Conservation (phyloP, 305 asterid genomes). For the Fraxinus sp. region DNA sequence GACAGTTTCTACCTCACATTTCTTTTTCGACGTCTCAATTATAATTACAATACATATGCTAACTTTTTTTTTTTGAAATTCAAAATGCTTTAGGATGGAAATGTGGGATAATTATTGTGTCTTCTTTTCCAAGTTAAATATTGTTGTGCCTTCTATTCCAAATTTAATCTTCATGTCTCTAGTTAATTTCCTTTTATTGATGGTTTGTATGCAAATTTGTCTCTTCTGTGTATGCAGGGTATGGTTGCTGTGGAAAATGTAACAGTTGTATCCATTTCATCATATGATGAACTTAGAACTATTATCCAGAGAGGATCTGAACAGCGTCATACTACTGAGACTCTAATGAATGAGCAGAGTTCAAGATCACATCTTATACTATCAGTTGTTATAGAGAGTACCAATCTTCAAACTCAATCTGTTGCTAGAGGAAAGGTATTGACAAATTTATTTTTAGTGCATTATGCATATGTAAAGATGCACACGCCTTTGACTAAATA, state of each 20-base stretch:
- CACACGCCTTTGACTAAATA: constrained; percentile 1
- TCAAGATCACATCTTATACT: constrained; percentile 95
- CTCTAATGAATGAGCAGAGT: constrained; percentile 90
- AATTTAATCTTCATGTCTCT: neutral
- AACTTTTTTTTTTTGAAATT: neutral
- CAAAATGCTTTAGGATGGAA: neutral
- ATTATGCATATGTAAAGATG: constrained; percentile 10
- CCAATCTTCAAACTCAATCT: constrained; percentile 90
- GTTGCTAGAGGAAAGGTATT: constrained; percentile 93
- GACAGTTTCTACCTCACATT: neutral
- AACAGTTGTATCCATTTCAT: constrained; percentile 61
- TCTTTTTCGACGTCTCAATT: neutral
- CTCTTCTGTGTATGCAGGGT: constrained; percentile 45
- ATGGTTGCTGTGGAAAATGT: constrained; percentile 90
- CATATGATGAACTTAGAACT: constrained; percentile 61
- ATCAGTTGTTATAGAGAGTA: constrained; percentile 77
- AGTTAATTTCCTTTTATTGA: neutral
- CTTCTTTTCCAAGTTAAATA: neutral
- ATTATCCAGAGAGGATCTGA: constrained; percentile 79
- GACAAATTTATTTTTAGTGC: neutral
- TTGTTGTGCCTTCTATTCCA: neutral
- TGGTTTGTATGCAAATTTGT: constrained; percentile 18
- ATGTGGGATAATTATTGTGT: neutral
- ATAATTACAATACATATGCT: neutral
- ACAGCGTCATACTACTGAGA: constrained; percentile 85